A percentile compares a stretch with the other conserved stretches of the same genome.
These are phyloP conservation scores for Spathaspora arborariae DNA, from an alignment of 805 yeast genomes.

Conservation along the genomic window DNA sequence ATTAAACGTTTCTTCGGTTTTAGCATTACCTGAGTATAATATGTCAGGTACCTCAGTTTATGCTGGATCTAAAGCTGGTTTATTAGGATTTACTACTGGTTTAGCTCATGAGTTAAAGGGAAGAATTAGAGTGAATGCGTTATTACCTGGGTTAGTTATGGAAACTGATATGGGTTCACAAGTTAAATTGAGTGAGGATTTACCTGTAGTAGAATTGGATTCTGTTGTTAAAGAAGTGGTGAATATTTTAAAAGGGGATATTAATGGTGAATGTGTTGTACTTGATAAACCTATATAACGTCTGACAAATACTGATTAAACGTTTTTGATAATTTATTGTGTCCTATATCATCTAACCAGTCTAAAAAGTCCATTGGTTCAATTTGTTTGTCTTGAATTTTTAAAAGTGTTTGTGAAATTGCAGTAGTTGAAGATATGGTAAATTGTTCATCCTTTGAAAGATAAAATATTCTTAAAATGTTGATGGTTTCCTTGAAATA, in stretches of 20 bases:
- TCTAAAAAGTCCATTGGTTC: not conserved
- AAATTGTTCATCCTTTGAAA: not conserved
- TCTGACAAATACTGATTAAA: not conserved
- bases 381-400: not conserved
- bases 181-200: conserved; percentile 18
- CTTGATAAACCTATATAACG: conserved; percentile 9
- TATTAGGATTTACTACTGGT: conserved; percentile 56
- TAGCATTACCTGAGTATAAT: conserved; percentile 38
- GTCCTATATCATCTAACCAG: not conserved
- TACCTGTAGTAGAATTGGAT: conserved; percentile 20
- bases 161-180: conserved; percentile 64
- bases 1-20: conserved; percentile 63
- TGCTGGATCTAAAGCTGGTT: conserved; percentile 67
- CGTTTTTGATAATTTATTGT: not conserved
- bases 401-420: not conserved
- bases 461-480: not conserved
- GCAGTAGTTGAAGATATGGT: not conserved
- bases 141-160: conserved; percentile 63
- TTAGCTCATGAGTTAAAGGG: conserved; percentile 58
- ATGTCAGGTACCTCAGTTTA: conserved; percentile 62
- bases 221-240: conserved; percentile 25
- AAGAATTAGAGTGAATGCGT: conserved; percentile 56
- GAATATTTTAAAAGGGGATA: conserved; percentile 16
- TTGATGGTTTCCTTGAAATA: not conserved
- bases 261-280: conserved; percentile 29